phyloP scores from a whole-genome alignment of 306 rosid genomes.

The Fragaria vesca region DNA sequence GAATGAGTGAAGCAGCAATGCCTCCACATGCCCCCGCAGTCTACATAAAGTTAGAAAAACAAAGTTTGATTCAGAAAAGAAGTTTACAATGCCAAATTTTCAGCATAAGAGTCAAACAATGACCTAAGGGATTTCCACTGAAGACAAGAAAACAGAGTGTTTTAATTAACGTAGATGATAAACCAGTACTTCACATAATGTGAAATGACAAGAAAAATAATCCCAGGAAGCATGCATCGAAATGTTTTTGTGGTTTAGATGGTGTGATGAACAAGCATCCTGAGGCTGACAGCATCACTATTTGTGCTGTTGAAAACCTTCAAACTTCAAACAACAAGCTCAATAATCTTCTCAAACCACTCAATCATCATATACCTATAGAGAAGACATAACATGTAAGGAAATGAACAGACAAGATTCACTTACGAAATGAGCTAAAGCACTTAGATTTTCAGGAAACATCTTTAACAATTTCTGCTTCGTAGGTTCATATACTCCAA shows the following conservation, averaged over 20 bases:
- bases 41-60: conserved; percentile 37
- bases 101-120: not conserved
- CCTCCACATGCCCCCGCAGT: conserved; percentile 97
- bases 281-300: not conserved
- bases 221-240: conserved; percentile 1
- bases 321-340: not conserved
- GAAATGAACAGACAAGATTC: not conserved
- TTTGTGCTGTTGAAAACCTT: not conserved
- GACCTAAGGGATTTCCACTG: not conserved
- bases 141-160: not conserved
- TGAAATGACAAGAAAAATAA: not conserved
- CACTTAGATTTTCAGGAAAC: conserved; percentile 82
- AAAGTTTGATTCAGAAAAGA: not conserved
- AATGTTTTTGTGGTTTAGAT: not conserved
- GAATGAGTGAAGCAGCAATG: conserved; percentile 85
- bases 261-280: not conserved
- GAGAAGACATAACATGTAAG: not conserved
- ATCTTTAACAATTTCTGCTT: conserved; percentile 78
- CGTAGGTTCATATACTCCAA: conserved; percentile 91
- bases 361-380: not conserved
- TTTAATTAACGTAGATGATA: not conserved
- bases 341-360: not conserved
- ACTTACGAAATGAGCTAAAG: conserved; percentile 88
- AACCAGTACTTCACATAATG: not conserved
- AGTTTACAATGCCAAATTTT: not conserved